Evolutionary conservation across 164 flowering plant species (phyloP).

Genomic region (Nymphaea colorata): DNA sequence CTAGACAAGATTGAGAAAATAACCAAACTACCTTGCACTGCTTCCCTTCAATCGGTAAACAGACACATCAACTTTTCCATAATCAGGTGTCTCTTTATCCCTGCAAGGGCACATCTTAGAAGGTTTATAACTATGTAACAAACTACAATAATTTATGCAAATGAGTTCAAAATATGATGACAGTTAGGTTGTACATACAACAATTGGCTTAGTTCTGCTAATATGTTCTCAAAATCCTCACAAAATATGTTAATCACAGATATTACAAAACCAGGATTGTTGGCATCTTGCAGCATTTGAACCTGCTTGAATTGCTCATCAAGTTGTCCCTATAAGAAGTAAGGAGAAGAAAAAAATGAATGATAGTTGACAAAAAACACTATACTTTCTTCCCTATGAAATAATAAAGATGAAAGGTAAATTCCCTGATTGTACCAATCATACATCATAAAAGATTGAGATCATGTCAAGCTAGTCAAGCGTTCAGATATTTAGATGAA

Average conservation of each 20-base stretch:
- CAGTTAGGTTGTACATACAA: slow-evolving; percentile 8
- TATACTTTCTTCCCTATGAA: too few species aligned
- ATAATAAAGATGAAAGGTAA: too few species aligned
- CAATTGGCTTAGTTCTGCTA: slow-evolving; percentile 11
- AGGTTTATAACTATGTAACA: too few species aligned
- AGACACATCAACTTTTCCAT: slow-evolving; percentile 10
- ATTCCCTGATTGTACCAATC: too few species aligned
- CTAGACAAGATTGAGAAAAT: too few species aligned
- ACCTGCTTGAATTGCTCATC: slow-evolving; percentile 19
- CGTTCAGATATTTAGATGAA: too few species aligned
- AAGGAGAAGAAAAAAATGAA: neutral
- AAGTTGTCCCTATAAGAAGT: slow-evolving; percentile 13
- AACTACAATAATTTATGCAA: too few species aligned
- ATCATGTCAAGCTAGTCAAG: too few species aligned
- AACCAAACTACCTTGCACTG: slow-evolving; percentile 18
- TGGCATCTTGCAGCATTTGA: slow-evolving; percentile 15
- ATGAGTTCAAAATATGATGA: neutral
- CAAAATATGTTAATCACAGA: slow-evolving; percentile 16
- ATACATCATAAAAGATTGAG: too few species aligned
- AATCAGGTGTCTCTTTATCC: slow-evolving; percentile 14
- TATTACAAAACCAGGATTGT: slow-evolving; percentile 17
- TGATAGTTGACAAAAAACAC: neutral
- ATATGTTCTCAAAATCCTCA: slow-evolving; percentile 12
- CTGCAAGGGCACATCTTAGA: slow-evolving; percentile 8
- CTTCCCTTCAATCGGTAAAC: slow-evolving; percentile 23